phyloP scores from a whole-genome alignment of 1,284 basidiomycete species.

The Puccinia coronata region DNA sequence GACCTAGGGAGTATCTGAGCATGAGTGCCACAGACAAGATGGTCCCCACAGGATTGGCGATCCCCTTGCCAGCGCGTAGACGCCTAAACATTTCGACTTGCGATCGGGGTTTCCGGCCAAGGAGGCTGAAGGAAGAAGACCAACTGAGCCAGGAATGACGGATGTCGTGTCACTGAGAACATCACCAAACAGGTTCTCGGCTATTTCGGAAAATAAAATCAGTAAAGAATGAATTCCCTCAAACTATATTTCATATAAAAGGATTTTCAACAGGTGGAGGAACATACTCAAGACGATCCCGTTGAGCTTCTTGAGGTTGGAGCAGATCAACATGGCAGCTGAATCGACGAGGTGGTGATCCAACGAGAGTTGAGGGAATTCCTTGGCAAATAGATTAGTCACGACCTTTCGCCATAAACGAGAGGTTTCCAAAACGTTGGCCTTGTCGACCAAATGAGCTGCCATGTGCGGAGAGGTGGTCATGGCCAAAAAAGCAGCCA shows the following conservation, averaged over 20 bases:
- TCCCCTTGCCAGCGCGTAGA: constrained; percentile 91
- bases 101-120: constrained; percentile 84
- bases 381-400: constrained; percentile 74
- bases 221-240: too few species aligned
- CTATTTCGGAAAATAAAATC: constrained; percentile 49
- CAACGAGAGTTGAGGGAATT: constrained; percentile 81
- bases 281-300: constrained; percentile 76
- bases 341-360: constrained; percentile 91
- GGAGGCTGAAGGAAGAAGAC: constrained; percentile 92
- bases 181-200: constrained; percentile 94
- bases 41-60: constrained; percentile 95
- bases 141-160: constrained; percentile 95
- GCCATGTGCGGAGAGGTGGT: constrained; percentile 78
- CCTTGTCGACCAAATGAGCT: constrained; percentile 96
- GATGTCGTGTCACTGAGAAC: constrained; percentile 89
- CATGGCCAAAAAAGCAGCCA: constrained; percentile 89
- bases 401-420: constrained; percentile 92
- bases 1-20: constrained; percentile 87
- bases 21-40: constrained; percentile 96
- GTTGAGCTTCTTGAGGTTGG: constrained; percentile 89
- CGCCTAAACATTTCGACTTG: constrained; percentile 70
- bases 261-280: too few species aligned
- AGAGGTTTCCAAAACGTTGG: constrained; percentile 94
- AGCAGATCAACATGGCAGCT: constrained; percentile 92
- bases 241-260: too few species aligned